Evolutionary conservation across 805 yeast species (phyloP).

Genomic region (Diddensiella transvaalensis): DNA sequence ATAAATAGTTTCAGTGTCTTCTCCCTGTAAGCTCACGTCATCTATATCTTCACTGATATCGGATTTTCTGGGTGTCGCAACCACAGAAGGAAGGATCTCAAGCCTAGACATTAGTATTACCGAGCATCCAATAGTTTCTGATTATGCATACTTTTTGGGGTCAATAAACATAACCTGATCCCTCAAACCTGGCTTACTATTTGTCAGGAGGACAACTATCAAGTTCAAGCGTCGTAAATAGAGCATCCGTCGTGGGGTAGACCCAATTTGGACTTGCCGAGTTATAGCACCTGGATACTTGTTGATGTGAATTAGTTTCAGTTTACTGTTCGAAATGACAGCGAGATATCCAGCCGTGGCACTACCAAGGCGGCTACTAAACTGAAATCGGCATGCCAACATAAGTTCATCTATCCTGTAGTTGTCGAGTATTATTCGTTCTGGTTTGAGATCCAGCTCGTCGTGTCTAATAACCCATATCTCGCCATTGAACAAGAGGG

Average conservation of each 20-base stretch:
- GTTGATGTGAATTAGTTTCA: slow-evolving; percentile 12
- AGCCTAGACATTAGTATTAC: neutral
- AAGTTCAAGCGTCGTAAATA: slow-evolving; percentile 15
- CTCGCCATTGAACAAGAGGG: neutral
- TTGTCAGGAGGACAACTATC: slow-evolving; percentile 15
- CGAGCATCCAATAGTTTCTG: too few species aligned
- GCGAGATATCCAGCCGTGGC: slow-evolving; percentile 5
- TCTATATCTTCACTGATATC: too few species aligned
- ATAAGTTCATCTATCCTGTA: neutral
- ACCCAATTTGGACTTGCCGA: slow-evolving; percentile 5
- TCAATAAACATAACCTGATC: neutral
- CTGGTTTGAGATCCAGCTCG: neutral
- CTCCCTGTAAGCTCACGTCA: too few species aligned
- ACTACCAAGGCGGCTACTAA: neutral
- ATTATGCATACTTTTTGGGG: neutral
- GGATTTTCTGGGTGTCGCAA: too few species aligned
- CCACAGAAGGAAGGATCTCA: neutral
- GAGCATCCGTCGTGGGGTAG: slow-evolving; percentile 17
- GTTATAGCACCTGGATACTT: slow-evolving; percentile 7
- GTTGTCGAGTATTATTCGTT: neutral
- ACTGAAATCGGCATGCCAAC: slow-evolving; percentile 2
- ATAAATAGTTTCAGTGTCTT: neutral
- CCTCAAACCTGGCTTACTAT: neutral
- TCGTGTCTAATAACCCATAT: neutral
- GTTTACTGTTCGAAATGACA: slow-evolving; percentile 10